Evolutionary conservation across 2,329 filamentous ascomycete genomes (phyloP), one percentile per base, ranked within the genome.

Genomic region (Penicillium sp.): DNA sequence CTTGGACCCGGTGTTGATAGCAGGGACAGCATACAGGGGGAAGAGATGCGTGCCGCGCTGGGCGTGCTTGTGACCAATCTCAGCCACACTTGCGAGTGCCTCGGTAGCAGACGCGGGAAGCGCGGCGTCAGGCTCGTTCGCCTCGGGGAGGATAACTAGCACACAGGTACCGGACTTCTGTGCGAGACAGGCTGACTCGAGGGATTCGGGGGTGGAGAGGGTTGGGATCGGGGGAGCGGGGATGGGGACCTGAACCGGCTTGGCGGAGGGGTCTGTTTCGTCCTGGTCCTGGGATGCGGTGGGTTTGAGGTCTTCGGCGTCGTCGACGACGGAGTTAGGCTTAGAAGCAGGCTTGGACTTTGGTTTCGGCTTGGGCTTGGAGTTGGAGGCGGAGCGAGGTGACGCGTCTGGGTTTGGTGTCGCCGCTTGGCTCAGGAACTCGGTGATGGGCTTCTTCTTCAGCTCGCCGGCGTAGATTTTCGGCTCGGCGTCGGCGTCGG

Each of bases 111-210:
- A 50, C 1, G 71, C 69, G 21, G 76, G 65, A 9, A 75, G 68
- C 55, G 81, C 79, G n/a, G 81, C 77, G 11, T 81, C 76, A 11
- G 81, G 72, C 16, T 81, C 80, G 31, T 78, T 75, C 36, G 80
- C 74, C 0, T 78, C 75, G 0, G 88, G 84, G 2, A 90, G 81
- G 46, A 95, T 81, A 2, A 87, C 88, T 25, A 99, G 82, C 34
- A 97, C 83, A 70, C 94, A 97, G 7, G 90, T 95, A 67, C 86
- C 84, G 6, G 91, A 88, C 74, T 90, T 91, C 49, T 84, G 78
- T 44, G 83, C 84, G 21, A 97, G 80, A 71, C 93, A 97, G 60
- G 87, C 81, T 55, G 87, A 79, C 59, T 84, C 80, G 7, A 97
- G 81, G 54, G 86, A 82, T 53, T 85, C 81, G 27, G 82, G 76